phyloP scores from a whole-genome alignment of 345 rosid species.

The Citrus sinensis region DNA sequence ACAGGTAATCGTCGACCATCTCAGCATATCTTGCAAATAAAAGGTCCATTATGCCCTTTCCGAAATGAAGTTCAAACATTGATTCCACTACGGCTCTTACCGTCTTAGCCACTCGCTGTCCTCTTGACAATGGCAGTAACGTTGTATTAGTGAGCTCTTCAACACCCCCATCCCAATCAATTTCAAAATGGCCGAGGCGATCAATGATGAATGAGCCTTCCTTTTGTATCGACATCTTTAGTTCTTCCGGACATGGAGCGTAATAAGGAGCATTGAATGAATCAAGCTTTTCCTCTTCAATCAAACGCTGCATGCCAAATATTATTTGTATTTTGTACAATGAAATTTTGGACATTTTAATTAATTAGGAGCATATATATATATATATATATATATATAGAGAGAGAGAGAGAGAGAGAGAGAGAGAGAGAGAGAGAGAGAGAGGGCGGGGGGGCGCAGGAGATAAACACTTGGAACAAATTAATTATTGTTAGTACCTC shows the following conservation, averaged over 20 bases:
- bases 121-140: conserved; percentile 21
- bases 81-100: conserved; percentile 77
- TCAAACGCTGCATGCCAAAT: conserved; percentile 34
- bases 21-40: conserved; percentile 44
- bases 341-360: too few relatives aligned
- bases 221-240: conserved; percentile 36
- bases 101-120: conserved; percentile 47
- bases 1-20: conserved; percentile 45
- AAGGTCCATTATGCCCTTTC: conserved; percentile 40
- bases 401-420: too few relatives aligned
- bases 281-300: conserved; percentile 60
- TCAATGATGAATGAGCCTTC: conserved; percentile 62
- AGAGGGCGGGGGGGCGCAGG: too few relatives aligned
- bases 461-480: too few relatives aligned
- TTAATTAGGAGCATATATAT: too few relatives aligned
- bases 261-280: conserved; percentile 77
- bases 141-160: conserved; percentile 9
- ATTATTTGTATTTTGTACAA: neutral
- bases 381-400: too few relatives aligned
- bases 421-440: too few relatives aligned
- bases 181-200: conserved; percentile 40
- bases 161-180: conserved; percentile 60
- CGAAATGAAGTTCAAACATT: conserved; percentile 57
- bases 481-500: conserved; percentile 37
- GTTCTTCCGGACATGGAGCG: conserved; percentile 58